Conservation (phyloP, 495 filamentous ascomycete genomes). For the Filosporella fistucella region DNA sequence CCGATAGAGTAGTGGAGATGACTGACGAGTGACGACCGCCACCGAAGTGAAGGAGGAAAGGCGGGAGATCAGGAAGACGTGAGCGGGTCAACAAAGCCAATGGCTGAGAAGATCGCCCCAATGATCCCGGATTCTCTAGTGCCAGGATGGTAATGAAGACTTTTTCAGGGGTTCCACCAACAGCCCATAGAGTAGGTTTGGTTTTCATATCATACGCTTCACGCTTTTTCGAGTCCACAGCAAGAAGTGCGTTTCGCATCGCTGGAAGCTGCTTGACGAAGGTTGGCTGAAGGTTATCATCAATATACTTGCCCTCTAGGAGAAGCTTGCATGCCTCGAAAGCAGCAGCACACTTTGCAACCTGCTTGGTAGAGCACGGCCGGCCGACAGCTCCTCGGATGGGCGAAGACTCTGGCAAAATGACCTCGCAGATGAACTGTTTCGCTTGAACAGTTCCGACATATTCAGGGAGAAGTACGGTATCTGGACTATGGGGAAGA, state of each 20-base stretch:
- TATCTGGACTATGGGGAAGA: conserved; percentile 56
- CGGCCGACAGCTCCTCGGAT: conserved; percentile 60
- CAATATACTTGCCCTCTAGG: conserved; percentile 59
- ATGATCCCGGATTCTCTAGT: conserved; percentile 50
- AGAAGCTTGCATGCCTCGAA: conserved; percentile 79
- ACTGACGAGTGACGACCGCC: conserved; percentile 36
- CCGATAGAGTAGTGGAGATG: conserved; percentile 16
- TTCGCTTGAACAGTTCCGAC: conserved; percentile 49
- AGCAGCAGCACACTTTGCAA: conserved; percentile 87
- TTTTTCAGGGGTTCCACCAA: conserved; percentile 42
- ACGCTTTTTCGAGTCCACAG: conserved; percentile 70
- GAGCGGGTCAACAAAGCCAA: conserved; percentile 70
- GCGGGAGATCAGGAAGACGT: conserved; percentile 57
- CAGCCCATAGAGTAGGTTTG: conserved; percentile 74
- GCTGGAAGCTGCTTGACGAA: conserved; percentile 69
- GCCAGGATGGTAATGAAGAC: conserved; percentile 64
- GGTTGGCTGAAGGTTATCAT: conserved; percentile 67
- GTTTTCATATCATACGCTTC: conserved; percentile 69
- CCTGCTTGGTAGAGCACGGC: conserved; percentile 57
- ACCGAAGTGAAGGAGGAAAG: conserved; percentile 68
- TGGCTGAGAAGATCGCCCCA: conserved; percentile 57
- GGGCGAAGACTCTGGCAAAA: conserved; percentile 74
- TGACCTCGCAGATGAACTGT: conserved; percentile 73
- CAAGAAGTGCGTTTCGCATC: conserved; percentile 89
- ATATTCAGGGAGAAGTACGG: conserved; percentile 54